Evolutionary conservation across 2,329 filamentous ascomycete species (phyloP), one percentile per base, ranked within the genome.

Genomic region (Microsporum ferrugineum): DNA sequence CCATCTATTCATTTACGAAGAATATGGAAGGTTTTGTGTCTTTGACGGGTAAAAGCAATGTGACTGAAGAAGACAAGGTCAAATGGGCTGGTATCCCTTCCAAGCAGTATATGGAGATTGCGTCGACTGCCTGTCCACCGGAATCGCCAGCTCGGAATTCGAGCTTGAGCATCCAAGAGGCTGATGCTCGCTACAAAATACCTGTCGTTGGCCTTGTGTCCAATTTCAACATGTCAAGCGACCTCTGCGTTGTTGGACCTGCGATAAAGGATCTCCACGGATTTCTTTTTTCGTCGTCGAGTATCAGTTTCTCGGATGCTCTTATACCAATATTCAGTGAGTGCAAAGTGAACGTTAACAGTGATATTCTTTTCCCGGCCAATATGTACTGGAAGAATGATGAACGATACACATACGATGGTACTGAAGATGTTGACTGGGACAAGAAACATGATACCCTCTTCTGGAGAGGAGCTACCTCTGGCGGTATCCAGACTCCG

Each of bases 301-400:
- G 77, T 2, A 71, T 76, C 2, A 71, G 71, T 1, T 77, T 73
- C n/a, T 75, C 77, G 0, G 70, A 72, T 45, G 69, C 72, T 23
- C 69, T 81, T 31, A 72, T 80, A 56, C 79, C 79, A 5, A 66
- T 81, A 1, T 81, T 82, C 51, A 76, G 78, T 1, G 78, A 77
- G 8, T 78, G 76, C 10, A 81, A 82, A 62, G 68, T 81, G 0
- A 69, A 75, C 0, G 72, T 77, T 68, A 80, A 79, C 69, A 81
- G 80, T 63, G 79, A 81, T 60, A 80, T 81, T 57, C 70, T 81
- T 5, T 70, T 81, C 3, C 79, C 79, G 0, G 72, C 78, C 0
- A 73, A 78, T 5, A 78, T 79, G 71, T 80, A 81, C 70, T 81
- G 78, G 64, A 73, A 73, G 1, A 75, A 73, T 4, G 73, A 73